These are phyloP conservation scores for Termitomyces sp. DNA, from an alignment of 768 basidiomycete genomes.

Conservation along the genomic window DNA sequence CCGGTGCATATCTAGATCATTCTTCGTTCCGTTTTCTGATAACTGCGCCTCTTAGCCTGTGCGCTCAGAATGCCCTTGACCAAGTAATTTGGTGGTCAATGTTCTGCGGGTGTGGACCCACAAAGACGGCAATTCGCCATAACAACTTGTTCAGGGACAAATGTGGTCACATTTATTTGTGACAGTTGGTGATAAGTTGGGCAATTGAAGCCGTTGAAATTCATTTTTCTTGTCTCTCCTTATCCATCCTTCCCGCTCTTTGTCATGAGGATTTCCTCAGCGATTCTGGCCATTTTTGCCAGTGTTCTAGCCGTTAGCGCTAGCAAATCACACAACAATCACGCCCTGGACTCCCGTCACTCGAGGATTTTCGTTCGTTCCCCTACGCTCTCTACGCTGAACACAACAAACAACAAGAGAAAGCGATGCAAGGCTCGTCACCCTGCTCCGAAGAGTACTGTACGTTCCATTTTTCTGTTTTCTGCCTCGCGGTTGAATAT, in stretches of 20 bases:
- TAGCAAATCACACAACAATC: conserved; percentile 22
- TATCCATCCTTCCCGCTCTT: conserved; percentile 12
- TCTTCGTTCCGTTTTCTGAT: background rate
- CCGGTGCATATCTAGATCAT: background rate
- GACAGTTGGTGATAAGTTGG: conserved; percentile 12
- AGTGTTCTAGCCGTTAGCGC: conserved; percentile 27
- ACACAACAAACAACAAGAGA: conserved; percentile 1
- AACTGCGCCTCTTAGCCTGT: background rate
- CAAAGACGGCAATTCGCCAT: background rate
- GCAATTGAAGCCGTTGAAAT: conserved; percentile 1
- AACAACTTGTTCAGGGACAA: background rate
- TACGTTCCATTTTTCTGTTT: background rate
- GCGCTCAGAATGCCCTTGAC: background rate
- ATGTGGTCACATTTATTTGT: conserved; percentile 5
- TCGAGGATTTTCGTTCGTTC: conserved; percentile 28
- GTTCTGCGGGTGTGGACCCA: no score
- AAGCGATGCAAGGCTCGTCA: conserved; percentile 17
- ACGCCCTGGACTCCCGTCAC: conserved; percentile 28
- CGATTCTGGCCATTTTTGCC: conserved; percentile 32
- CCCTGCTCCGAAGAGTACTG: conserved; percentile 3
- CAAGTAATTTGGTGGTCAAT: background rate
- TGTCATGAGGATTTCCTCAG: conserved; percentile 39
- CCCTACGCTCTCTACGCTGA: conserved; percentile 4
- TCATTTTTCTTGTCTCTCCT: conserved; percentile 9
- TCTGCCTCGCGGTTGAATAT: background rate